Evolutionary conservation across 1,139 yeast genomes (phyloP), one percentile per base, ranked within the genome.

Genomic region (Saccharomycopsis crataegensis): DNA sequence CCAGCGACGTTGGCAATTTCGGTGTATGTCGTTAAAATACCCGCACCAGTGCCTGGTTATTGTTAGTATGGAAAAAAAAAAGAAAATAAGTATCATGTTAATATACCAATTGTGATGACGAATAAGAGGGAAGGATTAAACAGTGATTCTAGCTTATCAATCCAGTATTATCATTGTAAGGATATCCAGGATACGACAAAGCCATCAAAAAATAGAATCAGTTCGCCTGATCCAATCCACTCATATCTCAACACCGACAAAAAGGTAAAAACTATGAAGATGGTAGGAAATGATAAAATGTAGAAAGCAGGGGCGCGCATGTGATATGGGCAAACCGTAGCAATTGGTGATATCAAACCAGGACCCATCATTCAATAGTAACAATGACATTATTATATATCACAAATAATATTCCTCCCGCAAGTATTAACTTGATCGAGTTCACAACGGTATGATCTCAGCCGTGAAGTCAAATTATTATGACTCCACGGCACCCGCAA

Each of bases 371-470:
- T 22, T 22, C 28, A 22, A 28, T 40, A 32, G 8, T 17, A n/a
- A 42, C 14, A 44, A 49, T n/a, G 32, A 4, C 8, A 37, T 38
- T 41, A 44, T 37, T 28, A 37, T 46, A 51, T 46, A 42, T 43
- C 34, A 49, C 52, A 49, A 55, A 55, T 49, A 56, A 56, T 46
- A 48, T 73, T 84, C 83, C 93, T 84, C 93, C 82, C 91, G 91
- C 93, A 85, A 85, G 93, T 70, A 75, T 76, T 77, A 83, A 70
- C 89, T 83, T 86, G 91, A 74, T 86, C 93, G 93, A 85, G 93
- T 86, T 73, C 74, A 47, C n/a, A 71, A 78, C 89, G 89, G 90
- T 82, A 65, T 79, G 59, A 69, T 82, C 89, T 83, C 89, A 83
- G 88, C 84, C 70, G 56, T 49, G 6, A 11, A 36, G 9, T 45